phyloP scores from a whole-genome alignment of 1,284 basidiomycete species.

The Moesziomyces sp. region DNA sequence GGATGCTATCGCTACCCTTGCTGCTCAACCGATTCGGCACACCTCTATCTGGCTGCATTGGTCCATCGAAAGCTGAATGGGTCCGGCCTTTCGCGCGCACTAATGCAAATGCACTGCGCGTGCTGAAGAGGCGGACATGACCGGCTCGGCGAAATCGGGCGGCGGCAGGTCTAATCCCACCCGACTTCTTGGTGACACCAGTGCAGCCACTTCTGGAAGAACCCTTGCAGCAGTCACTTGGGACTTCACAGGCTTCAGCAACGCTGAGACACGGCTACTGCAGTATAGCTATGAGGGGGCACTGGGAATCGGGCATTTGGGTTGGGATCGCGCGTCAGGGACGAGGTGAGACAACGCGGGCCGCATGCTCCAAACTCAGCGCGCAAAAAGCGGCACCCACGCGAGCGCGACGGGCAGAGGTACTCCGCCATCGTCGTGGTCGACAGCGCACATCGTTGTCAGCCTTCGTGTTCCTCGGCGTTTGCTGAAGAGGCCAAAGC shows the following conservation, averaged over 20 bases:
- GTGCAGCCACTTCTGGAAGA: not conserved
- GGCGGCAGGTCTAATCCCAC: not conserved
- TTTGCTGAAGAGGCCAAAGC: no score
- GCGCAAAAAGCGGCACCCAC: not conserved
- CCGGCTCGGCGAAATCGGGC: not conserved
- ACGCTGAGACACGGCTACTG: not conserved
- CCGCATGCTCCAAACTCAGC: not conserved
- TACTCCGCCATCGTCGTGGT: no score
- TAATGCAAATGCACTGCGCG: not conserved
- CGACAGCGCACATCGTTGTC: no score
- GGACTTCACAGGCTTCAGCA: not conserved
- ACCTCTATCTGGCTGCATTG: no score
- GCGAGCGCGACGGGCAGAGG: not conserved
- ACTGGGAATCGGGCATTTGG: not conserved
- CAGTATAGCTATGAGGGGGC: not conserved
- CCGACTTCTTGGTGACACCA: not conserved
- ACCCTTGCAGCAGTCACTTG: not conserved
- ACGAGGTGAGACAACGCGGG: not conserved
- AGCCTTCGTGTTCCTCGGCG: no score
- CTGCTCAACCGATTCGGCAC: no score
- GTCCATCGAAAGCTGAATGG: no score
- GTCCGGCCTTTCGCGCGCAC: not conserved
- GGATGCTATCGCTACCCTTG: no score
- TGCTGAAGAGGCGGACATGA: not conserved
- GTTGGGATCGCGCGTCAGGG: not conserved